phyloP scores from a whole-genome alignment of 345 rosid species.

The Gossypium raimondii region DNA sequence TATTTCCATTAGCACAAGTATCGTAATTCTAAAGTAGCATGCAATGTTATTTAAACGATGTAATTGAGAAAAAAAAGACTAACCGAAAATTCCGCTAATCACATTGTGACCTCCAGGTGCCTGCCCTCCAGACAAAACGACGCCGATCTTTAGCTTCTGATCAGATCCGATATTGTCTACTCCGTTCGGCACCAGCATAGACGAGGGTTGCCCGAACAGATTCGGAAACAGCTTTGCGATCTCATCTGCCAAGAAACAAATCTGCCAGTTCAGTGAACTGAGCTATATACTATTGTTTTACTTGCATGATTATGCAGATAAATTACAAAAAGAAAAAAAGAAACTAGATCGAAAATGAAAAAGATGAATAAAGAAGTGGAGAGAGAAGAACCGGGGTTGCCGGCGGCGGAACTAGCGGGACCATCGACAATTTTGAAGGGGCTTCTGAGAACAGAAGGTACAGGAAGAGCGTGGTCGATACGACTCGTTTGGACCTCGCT shows the following conservation, averaged over 20 bases:
- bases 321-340: neutral
- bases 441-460: slow-evolving; percentile 71
- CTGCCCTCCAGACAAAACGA: slow-evolving; percentile 96
- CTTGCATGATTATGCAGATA: neutral
- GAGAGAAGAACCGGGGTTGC: slow-evolving; percentile 65
- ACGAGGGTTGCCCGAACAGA: slow-evolving; percentile 85
- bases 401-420: slow-evolving; percentile 86
- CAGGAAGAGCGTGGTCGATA: slow-evolving; percentile 63
- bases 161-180: slow-evolving; percentile 28
- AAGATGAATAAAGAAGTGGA: neutral
- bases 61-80: slow-evolving; percentile 12
- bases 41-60: neutral
- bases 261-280: neutral
- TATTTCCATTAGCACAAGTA: neutral
- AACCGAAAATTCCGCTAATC: slow-evolving; percentile 82
- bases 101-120: slow-evolving; percentile 99
- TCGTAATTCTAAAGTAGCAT: neutral
- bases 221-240: slow-evolving; percentile 85
- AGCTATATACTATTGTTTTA: neutral
- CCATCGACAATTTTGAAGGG: slow-evolving; percentile 81
- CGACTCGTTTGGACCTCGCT: slow-evolving; percentile 87
- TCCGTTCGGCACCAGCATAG: slow-evolving; percentile 48
- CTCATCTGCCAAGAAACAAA: slow-evolving; percentile 46
- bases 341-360: neutral
- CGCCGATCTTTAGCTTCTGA: slow-evolving; percentile 78